A percentile compares a stretch with the other conserved stretches of the same genome.
Conservation (phyloP, 2,329 filamentous ascomycete species). For the Tolypocladium endophyticum region DNA sequence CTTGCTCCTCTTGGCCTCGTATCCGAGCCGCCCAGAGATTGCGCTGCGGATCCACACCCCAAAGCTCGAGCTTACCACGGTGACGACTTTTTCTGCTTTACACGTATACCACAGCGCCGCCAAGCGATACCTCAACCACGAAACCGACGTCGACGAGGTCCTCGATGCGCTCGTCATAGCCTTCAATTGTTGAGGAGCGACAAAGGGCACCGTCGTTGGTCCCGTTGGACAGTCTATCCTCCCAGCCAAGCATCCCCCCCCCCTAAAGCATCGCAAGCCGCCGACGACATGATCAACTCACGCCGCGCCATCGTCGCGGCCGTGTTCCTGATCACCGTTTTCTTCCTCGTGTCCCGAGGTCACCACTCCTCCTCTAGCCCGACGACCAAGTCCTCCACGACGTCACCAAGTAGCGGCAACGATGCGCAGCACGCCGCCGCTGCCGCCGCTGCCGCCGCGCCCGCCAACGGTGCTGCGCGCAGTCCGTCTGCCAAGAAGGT, state of each 20-base stretch:
- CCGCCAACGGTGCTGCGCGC: background rate
- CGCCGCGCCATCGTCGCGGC: constrained; percentile 65
- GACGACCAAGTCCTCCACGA: background rate
- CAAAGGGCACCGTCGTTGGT: background rate
- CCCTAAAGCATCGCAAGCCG: background rate
- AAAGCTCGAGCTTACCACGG: background rate
- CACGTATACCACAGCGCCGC: background rate
- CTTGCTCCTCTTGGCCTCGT: background rate
- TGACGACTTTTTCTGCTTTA: background rate
- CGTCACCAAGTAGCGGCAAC: constrained; percentile 3
- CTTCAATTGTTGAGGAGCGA: background rate
- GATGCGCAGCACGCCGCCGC: too few species aligned
- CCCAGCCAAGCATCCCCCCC: background rate
- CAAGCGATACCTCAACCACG: background rate
- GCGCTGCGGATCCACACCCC: background rate
- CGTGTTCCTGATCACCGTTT: constrained; percentile 53
- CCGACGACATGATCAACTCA: constrained; percentile 60
- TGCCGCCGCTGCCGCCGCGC: constrained; percentile 9
- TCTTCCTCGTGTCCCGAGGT: constrained; percentile 57
- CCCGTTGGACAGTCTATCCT: background rate
- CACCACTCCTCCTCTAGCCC: constrained; percentile 22
- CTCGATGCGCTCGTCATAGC: background rate
- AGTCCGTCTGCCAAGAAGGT: background rate
- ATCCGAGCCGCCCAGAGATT: background rate
- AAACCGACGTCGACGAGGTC: background rate